Evolutionary conservation across 306 rosid species (phyloP).

Genomic region (Abrus pulchellus): DNA sequence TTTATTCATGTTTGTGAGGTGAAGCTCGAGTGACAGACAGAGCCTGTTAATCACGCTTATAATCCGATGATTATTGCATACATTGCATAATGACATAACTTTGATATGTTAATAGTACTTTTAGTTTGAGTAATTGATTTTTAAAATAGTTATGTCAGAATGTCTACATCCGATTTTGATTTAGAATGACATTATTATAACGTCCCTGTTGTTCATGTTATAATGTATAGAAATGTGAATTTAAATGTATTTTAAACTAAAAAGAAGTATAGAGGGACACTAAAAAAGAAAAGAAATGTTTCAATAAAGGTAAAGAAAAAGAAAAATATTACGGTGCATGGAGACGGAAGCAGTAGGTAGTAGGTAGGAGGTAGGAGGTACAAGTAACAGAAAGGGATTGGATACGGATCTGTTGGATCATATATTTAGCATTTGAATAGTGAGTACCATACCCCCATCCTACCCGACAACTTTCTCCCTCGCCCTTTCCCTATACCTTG

Average conservation of each 20-base stretch:
- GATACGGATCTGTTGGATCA: constrained; percentile 55
- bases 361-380: constrained; percentile 63
- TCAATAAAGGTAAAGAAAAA: not conserved
- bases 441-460: constrained; percentile 41
- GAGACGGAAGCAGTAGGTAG: constrained; percentile 42
- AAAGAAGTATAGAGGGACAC: not conserved
- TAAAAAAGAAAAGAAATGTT: too few species aligned
- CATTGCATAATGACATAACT: constrained; percentile 25
- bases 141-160: constrained; percentile 17
- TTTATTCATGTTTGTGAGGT: not conserved
- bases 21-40: not conserved
- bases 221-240: not conserved
- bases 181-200: not conserved
- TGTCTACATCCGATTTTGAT: not conserved
- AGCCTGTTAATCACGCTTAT: constrained; percentile 17
- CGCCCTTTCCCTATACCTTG: constrained; percentile 38
- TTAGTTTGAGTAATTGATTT: not conserved
- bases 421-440: constrained; percentile 45
- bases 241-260: not conserved
- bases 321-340: constrained; percentile 10
- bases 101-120: not conserved
- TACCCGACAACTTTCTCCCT: constrained; percentile 41
- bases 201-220: constrained; percentile 20
- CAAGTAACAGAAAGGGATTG: constrained; percentile 60
- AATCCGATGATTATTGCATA: constrained; percentile 1